Evolutionary conservation across 2,329 filamentous ascomycete genomes (phyloP).

Genomic region (Moelleriella libera): DNA sequence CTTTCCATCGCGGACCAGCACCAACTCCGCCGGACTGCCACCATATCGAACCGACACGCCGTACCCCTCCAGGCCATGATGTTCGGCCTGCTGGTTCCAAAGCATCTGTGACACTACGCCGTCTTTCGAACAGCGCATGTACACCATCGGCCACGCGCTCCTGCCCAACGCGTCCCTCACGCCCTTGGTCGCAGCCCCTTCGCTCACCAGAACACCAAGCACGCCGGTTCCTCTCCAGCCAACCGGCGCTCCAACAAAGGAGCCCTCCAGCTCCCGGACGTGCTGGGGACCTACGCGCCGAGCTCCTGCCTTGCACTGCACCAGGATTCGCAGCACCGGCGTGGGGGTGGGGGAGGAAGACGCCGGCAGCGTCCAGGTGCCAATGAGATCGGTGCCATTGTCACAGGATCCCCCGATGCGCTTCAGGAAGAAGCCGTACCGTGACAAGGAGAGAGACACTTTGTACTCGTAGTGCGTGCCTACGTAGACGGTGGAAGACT

Average conservation of each 20-base stretch:
- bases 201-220: slow-evolving; percentile 57
- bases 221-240: slow-evolving; percentile 55
- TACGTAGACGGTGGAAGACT: slow-evolving; percentile 44
- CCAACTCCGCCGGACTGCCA: slow-evolving; percentile 21
- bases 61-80: slow-evolving; percentile 47
- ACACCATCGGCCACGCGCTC: slow-evolving; percentile 59
- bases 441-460: slow-evolving; percentile 37
- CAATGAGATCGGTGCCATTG: slow-evolving; percentile 60
- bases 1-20: slow-evolving; percentile 37
- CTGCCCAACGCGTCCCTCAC: slow-evolving; percentile 57
- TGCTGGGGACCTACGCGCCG: slow-evolving; percentile 40
- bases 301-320: slow-evolving; percentile 57
- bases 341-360: slow-evolving; percentile 9
- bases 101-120: slow-evolving; percentile 53
- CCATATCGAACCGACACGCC: slow-evolving; percentile 33
- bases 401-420: slow-evolving; percentile 55
- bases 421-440: slow-evolving; percentile 48
- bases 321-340: slow-evolving; percentile 25
- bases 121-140: slow-evolving; percentile 42
- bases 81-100: slow-evolving; percentile 54
- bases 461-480: slow-evolving; percentile 72
- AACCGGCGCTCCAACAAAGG: slow-evolving; percentile 57
- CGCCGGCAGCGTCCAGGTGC: slow-evolving; percentile 47
- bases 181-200: slow-evolving; percentile 61
- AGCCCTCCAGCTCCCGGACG: slow-evolving; percentile 66